Percentiles rank a stretch among this genome's conserved stretches.
Conservation (phyloP, 768 basidiomycete species). For the Boletellus ananiceps region DNA sequence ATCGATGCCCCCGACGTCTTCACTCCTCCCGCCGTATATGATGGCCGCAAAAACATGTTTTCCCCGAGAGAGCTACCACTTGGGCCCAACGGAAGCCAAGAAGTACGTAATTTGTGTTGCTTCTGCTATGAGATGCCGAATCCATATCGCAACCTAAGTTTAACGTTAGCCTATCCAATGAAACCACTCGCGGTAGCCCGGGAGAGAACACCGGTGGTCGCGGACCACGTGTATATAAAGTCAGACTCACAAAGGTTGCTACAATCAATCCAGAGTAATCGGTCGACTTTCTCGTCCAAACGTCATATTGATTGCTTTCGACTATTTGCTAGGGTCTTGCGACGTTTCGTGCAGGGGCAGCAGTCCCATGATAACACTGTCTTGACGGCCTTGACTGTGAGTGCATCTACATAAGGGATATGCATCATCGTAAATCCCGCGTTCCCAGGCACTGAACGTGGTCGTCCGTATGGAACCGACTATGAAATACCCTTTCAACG, state of each 20-base stretch:
- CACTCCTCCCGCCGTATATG: constrained; percentile 69
- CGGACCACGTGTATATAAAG: constrained; percentile 63
- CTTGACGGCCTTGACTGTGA: constrained; percentile 60
- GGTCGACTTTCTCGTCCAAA: constrained; percentile 18
- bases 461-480: constrained; percentile 74
- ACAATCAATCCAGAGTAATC: constrained; percentile 53
- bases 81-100: constrained; percentile 44
- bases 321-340: constrained; percentile 46
- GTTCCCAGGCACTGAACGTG: constrained; percentile 61
- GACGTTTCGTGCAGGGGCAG: constrained; percentile 57
- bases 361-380: constrained; percentile 68
- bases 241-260: constrained; percentile 55
- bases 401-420: constrained; percentile 8
- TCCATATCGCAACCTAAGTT: constrained; percentile 41
- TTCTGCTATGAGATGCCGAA: not conserved
- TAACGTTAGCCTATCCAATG: constrained; percentile 48
- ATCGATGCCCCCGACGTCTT: constrained; percentile 59
- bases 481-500: constrained; percentile 62
- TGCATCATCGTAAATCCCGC: not conserved
- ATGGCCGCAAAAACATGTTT: constrained; percentile 77
- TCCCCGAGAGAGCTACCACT: constrained; percentile 58
- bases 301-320: constrained; percentile 3
- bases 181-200: constrained; percentile 30
- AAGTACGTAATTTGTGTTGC: constrained; percentile 35
- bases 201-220: constrained; percentile 31